Base-by-base conservation (phyloP, 164 flowering plant genomes). In the Annona squamosa region DNA sequence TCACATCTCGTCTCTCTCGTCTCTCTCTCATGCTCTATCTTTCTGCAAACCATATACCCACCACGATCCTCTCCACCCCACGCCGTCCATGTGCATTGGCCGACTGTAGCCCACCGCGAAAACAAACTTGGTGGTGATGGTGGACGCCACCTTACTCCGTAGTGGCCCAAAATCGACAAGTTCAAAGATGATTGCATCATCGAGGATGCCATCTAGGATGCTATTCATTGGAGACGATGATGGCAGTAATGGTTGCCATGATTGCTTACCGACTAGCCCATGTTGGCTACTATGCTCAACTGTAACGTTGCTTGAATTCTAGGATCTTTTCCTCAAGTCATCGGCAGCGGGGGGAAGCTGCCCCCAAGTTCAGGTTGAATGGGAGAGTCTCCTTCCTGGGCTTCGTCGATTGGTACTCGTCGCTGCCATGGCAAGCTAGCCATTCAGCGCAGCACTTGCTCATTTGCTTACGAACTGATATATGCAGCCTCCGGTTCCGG, bases 291-390 rank as follows among this genome's bases (percentile, higher is more conserved):
- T 96, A 18, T 85, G 88, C 16, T 91, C 97, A 0, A 85, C 52
- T 3, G 95, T 91, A 65, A 94, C 85, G 70, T 90, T 94, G 62
- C 98, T 94, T 1, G 97, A 91, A 72, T 91, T 86, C 52, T 78
- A 83, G 4, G 97, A 88, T 0, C 91, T 90, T 70, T 88, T 90
- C 4, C 80, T 75, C 70, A 67, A 64, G 45, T 86, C 90, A 43
- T 83, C 59, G 16, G 12, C 71, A 0, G 44, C 69, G 19, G 84
- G n/a, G n/a, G n/a, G n/a, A n/a, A n/a, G n/a, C 86, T 0, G 87
- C 96, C 0, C 83, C 81, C 72, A 87, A 77, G 78, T 94, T 94
- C 56, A 94, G 80, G 72, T 94, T 97, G 43, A 94, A 82, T 4
- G 89, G 75, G 5, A 92, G 74, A 7, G 37, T n/a, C 19, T 86